phyloP scores from a whole-genome alignment of 139 green algal species.

The Dunaliella primolecta region DNA sequence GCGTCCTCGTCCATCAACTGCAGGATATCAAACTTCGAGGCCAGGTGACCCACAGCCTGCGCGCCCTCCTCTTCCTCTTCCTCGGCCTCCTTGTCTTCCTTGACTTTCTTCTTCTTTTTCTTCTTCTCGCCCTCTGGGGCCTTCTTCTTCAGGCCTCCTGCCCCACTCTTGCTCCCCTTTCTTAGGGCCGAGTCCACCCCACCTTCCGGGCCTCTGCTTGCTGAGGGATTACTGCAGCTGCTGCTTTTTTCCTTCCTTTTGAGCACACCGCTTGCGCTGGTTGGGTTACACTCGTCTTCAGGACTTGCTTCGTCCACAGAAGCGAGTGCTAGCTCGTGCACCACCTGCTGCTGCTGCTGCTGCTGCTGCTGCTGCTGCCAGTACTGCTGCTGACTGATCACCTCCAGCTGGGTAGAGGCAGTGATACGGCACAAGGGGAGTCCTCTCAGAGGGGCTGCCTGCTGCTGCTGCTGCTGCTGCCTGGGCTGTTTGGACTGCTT shows the following conservation, averaged over 20 bases:
- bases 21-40: slow-evolving; percentile 15
- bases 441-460: neutral
- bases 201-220: too few species aligned
- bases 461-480: slow-evolving; percentile 9
- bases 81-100: neutral
- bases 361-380: neutral
- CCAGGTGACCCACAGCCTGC: neutral
- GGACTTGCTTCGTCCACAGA: neutral
- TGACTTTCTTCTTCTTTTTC: neutral
- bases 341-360: neutral
- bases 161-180: too few species aligned
- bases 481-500: neutral
- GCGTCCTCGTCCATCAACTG: slow-evolving; percentile 5
- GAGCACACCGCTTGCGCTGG: too few species aligned
- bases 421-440: neutral
- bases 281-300: too few species aligned
- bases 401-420: neutral
- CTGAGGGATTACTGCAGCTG: too few species aligned
- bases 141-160: too few species aligned
- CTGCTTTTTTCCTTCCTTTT: too few species aligned
- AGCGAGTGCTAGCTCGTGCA: neutral
- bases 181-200: too few species aligned
- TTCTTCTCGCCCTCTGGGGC: neutral
- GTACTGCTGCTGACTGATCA: neutral
- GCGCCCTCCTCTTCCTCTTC: neutral